These are phyloP conservation scores for Penicillium sp. DNA, from an alignment of 2,329 filamentous ascomycete genomes.

Conservation along the genomic window DNA sequence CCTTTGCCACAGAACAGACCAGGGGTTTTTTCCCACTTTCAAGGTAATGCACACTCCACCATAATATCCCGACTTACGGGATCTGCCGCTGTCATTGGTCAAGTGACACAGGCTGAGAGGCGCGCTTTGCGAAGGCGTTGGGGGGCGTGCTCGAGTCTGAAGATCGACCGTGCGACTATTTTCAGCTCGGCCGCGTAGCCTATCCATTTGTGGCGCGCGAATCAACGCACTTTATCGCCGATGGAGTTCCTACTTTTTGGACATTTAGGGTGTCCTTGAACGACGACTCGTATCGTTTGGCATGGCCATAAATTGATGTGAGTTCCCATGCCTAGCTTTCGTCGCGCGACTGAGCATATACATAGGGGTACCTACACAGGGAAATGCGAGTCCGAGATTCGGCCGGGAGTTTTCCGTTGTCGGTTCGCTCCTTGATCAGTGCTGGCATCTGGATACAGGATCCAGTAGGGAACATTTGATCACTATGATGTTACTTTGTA, in stretches of 20 bases:
- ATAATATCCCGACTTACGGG: neutral
- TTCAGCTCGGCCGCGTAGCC: constrained; percentile 11
- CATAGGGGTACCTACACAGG: neutral
- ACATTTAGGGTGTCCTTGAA: neutral
- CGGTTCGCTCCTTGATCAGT: neutral
- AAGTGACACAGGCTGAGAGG: neutral
- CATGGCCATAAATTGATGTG: too few species aligned
- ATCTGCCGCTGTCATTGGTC: neutral
- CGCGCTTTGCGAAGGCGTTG: neutral
- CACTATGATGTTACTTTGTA: too few species aligned
- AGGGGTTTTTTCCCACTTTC: neutral
- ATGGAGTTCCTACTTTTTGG: neutral
- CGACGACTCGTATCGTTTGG: too few species aligned
- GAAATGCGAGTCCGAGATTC: neutral
- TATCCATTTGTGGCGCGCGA: constrained; percentile 12
- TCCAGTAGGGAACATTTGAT: too few species aligned
- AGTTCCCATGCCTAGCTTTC: constrained; percentile 10
- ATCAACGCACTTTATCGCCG: constrained; percentile 14
- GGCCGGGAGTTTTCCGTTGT: neutral
- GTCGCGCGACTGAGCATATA: neutral
- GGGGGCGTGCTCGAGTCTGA: neutral
- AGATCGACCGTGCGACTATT: constrained; percentile 11
- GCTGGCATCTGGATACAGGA: neutral
- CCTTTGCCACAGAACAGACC: neutral
- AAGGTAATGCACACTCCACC: constrained; percentile 3